Base-by-base conservation (phyloP, 495 filamentous ascomycete species). In the Podospora australis region DNA sequence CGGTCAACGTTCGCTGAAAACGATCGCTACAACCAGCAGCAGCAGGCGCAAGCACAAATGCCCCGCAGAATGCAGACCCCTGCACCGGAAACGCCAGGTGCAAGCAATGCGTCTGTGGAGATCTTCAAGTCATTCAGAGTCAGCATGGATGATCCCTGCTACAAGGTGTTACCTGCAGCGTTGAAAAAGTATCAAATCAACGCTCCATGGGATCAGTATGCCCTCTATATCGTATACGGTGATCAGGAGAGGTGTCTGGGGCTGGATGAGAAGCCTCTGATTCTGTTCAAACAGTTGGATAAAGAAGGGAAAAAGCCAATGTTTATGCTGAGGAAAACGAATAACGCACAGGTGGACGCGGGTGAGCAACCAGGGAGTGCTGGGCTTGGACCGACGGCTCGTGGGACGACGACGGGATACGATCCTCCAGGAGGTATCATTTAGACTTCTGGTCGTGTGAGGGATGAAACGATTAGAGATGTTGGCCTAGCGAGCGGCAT, bases 81-180 rank as follows among this genome's bases (percentile, higher is more conserved):
- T 9, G 75, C 71, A 4, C 72, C 68, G 7, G 71, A 75, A 49
- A 77, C 71, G 5, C 77, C 71, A 4, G 63, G 70, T 40, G 60
- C 64, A 3, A 70, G 68, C 53, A 70, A 69, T 46, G 65, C 69
- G 16, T 75, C 74, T 29, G 89, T 91, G 47, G 91, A 98, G 58
- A 97, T 98, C 44, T 96, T 97, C 80, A 97, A 96, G 65, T 90
- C 85, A 6, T 98, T 98, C 74, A 82, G 92, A 22, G 92, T 98
- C 52, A 89, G 85, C 54, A 90, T 96, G 82, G 92, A 98, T 50
- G 92, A 97, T 56, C 92, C 92, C 1, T 98, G 92, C 71, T 82
- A 96, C 69, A 96, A 95, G 60, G 92, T 98, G 25, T 79, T 98
- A 7, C 92, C 92, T 1, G 92, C 94, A 21, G 92, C 92, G 9